These are phyloP conservation scores for Euphorbia peplus DNA, from an alignment of 345 rosid species.

Conservation along the genomic window DNA sequence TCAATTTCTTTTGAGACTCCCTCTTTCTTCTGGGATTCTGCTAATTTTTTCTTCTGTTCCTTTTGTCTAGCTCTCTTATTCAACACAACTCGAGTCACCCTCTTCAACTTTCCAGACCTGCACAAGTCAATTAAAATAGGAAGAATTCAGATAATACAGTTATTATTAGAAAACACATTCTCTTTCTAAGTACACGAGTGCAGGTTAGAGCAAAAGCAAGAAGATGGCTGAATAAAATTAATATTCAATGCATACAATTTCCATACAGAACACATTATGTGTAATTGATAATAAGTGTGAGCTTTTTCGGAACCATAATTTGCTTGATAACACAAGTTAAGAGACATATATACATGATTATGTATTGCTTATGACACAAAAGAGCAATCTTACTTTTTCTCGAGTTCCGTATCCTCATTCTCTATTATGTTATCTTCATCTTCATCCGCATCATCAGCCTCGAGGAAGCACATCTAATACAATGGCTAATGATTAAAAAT, in stretches of 20 bases:
- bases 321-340: background rate
- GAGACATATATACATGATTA: background rate
- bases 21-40: constrained; percentile 46
- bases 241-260: background rate
- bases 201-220: background rate
- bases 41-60: constrained; percentile 45
- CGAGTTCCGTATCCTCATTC: constrained; percentile 34
- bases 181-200: background rate
- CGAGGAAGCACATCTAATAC: constrained; percentile 72
- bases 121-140: constrained; percentile 12
- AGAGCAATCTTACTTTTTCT: constrained; percentile 42
- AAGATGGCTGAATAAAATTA: background rate
- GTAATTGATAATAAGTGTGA: background rate
- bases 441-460: constrained; percentile 55
- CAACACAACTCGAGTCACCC: constrained; percentile 65
- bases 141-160: background rate
- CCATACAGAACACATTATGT: background rate
- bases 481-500: constrained; percentile 17
- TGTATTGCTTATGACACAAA: background rate
- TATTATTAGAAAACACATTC: background rate
- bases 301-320: background rate
- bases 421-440: constrained; percentile 42
- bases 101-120: constrained; percentile 52
- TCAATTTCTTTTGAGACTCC: constrained; percentile 65
- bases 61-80: constrained; percentile 73